Base-by-base conservation (phyloP, 1,284 basidiomycete genomes). In the Ceratobasidium sp. region DNA sequence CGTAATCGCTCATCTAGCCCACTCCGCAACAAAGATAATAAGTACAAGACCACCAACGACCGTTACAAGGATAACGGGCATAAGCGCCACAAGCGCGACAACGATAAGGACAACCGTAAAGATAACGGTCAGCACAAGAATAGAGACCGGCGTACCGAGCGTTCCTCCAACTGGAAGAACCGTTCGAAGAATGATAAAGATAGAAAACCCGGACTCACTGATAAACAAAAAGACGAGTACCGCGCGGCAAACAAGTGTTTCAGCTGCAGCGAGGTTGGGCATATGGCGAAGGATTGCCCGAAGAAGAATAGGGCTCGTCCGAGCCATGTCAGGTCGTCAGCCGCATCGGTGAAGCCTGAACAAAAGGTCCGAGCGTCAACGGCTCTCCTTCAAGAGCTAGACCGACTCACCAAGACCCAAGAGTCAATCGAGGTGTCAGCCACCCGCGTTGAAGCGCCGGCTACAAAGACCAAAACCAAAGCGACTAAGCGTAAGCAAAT, bases 181-280 rank as follows among this genome's bases (percentile, higher is more conserved):
- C 46, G 13, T 42, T 9, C 56, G 26, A 64, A 10, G 13, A 15
- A 6, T 2, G 23, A 55, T 3, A n/a, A 55, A 6, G 44, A 51
- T n/a, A 9, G 7, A 68, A 70, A 33, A 39, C 7, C 15, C 6
- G 26, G 23, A 6, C 20, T 20, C n/a, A 28, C 28, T 5, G 33
- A 70, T 26, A 55, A 51, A 51, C 15, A 55, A 28, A 56, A n/a
- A 13, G 28, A 70, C 26, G 75, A 77, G 42, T 46, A 63, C 10
- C 23, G 75, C 2, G 78, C 75, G 0, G 75, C 75, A 15, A 69
- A 69, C 6, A 77, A 79, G 39, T 79, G 78, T 28, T 77, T 77
- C 56, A 5, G 40, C 23, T 79, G 78, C 51, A 13, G 56, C 10
- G 55, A 77, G 26, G 39, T 61, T 18, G 75, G 67, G 10, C 78